Evolutionary conservation across 495 filamentous ascomycete species (phyloP).

Genomic region (Hypoxylon lenormandii): DNA sequence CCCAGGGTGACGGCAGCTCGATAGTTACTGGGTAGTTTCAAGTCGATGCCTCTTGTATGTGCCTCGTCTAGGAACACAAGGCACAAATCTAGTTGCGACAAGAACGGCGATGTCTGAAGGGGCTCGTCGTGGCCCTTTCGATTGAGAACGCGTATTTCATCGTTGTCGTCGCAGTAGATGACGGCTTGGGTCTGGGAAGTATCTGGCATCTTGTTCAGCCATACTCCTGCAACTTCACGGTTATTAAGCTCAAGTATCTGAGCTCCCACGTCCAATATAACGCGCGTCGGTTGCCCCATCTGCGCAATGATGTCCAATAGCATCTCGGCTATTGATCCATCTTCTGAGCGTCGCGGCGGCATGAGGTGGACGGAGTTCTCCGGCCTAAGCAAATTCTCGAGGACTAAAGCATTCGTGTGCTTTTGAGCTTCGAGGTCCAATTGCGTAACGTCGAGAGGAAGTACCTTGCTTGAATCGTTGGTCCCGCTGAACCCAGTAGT

Average conservation of each 20-base stretch:
- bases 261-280: constrained; percentile 80
- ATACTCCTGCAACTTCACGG: constrained; percentile 61
- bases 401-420: constrained; percentile 74
- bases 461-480: constrained; percentile 69
- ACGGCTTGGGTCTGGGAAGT: constrained; percentile 58
- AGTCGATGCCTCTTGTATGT: constrained; percentile 80
- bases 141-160: constrained; percentile 62
- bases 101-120: constrained; percentile 71
- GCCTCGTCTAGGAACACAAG: constrained; percentile 80
- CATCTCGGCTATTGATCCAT: constrained; percentile 52
- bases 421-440: constrained; percentile 66
- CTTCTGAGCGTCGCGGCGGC: constrained; percentile 4
- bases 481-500: constrained; percentile 80
- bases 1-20: constrained; percentile 78
- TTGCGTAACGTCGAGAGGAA: constrained; percentile 69
- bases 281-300: constrained; percentile 59
- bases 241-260: constrained; percentile 76
- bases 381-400: constrained; percentile 66
- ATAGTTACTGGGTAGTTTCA: constrained; percentile 71
- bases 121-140: constrained; percentile 61
- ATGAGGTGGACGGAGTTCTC: constrained; percentile 66
- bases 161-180: constrained; percentile 66
- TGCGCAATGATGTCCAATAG: constrained; percentile 61
- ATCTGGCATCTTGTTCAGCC: constrained; percentile 54
- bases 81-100: constrained; percentile 69